phyloP scores from a whole-genome alignment of 768 basidiomycete species.

The Phylloporus sp. region DNA sequence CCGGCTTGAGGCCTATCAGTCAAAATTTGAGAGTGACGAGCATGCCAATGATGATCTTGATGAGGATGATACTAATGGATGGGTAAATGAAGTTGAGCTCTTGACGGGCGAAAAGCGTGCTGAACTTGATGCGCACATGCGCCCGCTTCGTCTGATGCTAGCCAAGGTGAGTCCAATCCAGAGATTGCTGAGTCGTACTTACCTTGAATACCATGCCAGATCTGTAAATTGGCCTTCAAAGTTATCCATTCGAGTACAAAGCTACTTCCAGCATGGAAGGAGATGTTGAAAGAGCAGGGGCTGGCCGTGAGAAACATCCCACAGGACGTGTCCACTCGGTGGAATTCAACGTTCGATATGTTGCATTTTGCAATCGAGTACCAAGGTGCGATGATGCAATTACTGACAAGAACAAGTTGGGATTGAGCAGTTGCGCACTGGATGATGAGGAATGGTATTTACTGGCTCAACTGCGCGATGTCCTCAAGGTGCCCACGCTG shows the following conservation, averaged over 20 bases:
- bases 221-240: slow-evolving; percentile 14
- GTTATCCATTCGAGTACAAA: slow-evolving; percentile 24
- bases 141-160: background rate
- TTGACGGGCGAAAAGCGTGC: background rate
- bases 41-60: background rate
- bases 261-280: slow-evolving; percentile 18
- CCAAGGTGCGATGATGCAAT: slow-evolving; percentile 18
- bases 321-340: slow-evolving; percentile 13
- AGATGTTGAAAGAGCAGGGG: background rate
- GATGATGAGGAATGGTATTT: slow-evolving; percentile 33
- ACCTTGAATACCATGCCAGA: background rate
- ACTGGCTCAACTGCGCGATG: slow-evolving; percentile 25
- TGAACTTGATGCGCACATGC: background rate
- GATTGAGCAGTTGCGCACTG: slow-evolving; percentile 26
- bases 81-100: background rate
- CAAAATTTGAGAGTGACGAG: too few species aligned
- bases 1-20: too few species aligned
- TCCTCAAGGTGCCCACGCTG: background rate
- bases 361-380: slow-evolving; percentile 18
- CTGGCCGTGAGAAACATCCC: background rate
- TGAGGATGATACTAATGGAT: background rate
- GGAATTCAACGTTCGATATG: slow-evolving; percentile 25
- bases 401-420: slow-evolving; percentile 9
- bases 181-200: background rate
- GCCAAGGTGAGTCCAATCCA: background rate